Conservation (phyloP, 768 basidiomycete genomes). For the Boletus barrowsii region DNA sequence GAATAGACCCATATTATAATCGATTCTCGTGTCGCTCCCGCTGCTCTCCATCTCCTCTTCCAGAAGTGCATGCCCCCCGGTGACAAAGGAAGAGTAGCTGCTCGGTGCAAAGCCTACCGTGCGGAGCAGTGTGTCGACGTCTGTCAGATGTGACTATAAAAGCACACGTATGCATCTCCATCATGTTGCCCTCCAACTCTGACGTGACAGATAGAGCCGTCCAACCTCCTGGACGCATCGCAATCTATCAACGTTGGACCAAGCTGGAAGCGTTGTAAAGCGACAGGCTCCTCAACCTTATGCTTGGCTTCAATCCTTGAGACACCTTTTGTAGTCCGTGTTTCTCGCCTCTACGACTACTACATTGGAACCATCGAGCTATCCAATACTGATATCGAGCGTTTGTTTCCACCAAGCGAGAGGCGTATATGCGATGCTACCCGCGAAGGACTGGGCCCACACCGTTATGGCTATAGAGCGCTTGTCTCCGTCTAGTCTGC, state of each 20-base stretch:
- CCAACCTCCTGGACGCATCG: neutral
- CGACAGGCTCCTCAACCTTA: neutral
- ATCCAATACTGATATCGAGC: neutral
- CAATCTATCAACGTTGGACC: neutral
- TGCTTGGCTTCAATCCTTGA: neutral
- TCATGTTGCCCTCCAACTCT: neutral
- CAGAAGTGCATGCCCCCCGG: no score
- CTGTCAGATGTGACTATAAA: no score
- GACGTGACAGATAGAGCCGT: neutral
- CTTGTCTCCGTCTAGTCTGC: neutral
- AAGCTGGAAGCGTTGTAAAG: neutral
- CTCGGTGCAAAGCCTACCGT: no score
- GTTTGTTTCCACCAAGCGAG: neutral
- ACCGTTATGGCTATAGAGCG: neutral
- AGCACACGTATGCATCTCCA: no score
- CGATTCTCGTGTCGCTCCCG: neutral
- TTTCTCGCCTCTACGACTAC: neutral
- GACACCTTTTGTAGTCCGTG: neutral
- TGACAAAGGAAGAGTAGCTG: no score
- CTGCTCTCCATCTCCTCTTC: no score
- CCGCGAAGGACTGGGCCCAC: neutral
- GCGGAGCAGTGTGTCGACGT: no score
- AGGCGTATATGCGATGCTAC: neutral
- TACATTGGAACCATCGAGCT: neutral
- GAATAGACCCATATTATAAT: neutral